Conservation (phyloP, 2,329 filamentous ascomycete genomes). For the Metarhizium rileyi region DNA sequence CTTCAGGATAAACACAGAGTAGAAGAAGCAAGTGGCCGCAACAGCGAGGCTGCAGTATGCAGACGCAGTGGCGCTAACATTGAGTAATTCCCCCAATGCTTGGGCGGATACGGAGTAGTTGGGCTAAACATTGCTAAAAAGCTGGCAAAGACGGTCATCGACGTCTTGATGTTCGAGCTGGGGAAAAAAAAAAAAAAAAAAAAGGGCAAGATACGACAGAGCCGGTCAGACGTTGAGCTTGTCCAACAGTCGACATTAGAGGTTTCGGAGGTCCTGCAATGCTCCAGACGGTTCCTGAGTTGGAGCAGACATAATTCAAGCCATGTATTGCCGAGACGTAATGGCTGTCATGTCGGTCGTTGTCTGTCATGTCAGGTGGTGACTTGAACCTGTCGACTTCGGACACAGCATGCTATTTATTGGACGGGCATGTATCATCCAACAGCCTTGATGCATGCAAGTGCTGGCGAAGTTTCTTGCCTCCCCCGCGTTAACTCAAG, state of each 20-base stretch:
- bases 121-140: no score
- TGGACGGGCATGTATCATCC: background rate
- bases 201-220: no score
- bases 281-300: background rate
- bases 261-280: background rate
- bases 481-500: background rate
- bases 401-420: background rate
- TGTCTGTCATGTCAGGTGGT: background rate
- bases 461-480: background rate
- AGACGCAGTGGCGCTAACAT: no score
- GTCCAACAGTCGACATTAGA: no score
- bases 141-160: background rate
- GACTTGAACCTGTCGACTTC: background rate
- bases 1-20: no score
- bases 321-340: background rate
- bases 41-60: background rate
- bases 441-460: background rate
- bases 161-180: background rate
- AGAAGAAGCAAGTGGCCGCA: background rate
- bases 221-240: no score
- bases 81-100: no score
- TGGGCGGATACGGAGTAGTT: no score
- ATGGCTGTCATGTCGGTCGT: background rate
- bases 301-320: background rate
- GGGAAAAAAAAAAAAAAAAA: no score